Conservation (phyloP, 2,329 filamentous ascomycete species). For the Thelonectria discophora region DNA sequence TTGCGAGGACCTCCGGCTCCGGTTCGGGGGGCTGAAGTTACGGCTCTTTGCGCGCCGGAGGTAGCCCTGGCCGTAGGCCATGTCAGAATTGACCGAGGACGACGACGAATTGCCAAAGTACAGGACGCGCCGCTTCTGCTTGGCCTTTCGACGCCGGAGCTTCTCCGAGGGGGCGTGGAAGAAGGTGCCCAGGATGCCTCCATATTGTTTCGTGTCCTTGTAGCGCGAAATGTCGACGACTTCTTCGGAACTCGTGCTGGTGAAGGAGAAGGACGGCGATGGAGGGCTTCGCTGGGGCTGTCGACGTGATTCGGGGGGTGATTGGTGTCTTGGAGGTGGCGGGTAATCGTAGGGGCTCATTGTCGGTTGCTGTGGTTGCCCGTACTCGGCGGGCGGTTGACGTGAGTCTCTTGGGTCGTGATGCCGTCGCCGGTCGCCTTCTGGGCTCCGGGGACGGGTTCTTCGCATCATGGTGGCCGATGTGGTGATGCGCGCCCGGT, state of each 20-base stretch:
- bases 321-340: conserved; percentile 13
- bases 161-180: conserved; percentile 69
- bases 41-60: conserved; percentile 52
- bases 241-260: conserved; percentile 65
- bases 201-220: conserved; percentile 55
- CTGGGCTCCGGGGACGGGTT: conserved; percentile 64
- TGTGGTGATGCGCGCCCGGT: conserved; percentile 33
- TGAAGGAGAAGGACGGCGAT: conserved; percentile 52
- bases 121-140: conserved; percentile 63
- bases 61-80: conserved; percentile 73
- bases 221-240: conserved; percentile 72
- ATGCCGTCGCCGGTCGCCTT: conserved; percentile 62
- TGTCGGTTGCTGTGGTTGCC: conserved; percentile 28
- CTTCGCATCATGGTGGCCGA: conserved; percentile 62
- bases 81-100: conserved; percentile 72
- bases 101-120: conserved; percentile 71
- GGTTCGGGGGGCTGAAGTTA: conserved; percentile 36
- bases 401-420: conserved; percentile 47
- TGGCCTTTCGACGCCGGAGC: conserved; percentile 50
- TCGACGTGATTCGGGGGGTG: conserved; percentile 32
- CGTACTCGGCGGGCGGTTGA: conserved; percentile 40
- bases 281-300: conserved; percentile 39
- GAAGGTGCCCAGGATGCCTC: conserved; percentile 69
- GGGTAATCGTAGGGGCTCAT: conserved; percentile 33
- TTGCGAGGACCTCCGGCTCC: conserved; percentile 33